Conservation (phyloP, 805 yeast species). For the Kodamaea neixiangensis region DNA sequence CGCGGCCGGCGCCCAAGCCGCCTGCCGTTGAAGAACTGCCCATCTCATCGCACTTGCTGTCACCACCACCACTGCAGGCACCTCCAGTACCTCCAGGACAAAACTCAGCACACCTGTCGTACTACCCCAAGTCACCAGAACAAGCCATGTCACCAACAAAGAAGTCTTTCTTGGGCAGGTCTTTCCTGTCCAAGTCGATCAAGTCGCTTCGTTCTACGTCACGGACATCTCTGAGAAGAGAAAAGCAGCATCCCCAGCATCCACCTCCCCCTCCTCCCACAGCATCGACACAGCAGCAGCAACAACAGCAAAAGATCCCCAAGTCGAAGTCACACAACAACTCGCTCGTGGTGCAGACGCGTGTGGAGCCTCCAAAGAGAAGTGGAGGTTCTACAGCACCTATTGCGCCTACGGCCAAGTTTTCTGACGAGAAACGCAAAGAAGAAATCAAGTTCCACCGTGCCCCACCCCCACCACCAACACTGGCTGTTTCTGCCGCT, state of each 20-base stretch:
- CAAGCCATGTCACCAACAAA: slow-evolving; percentile 14
- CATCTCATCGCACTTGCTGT: neutral
- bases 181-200: slow-evolving; percentile 40
- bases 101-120: slow-evolving; percentile 3
- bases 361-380: slow-evolving; percentile 17
- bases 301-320: slow-evolving; percentile 27
- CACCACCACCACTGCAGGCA: slow-evolving; percentile 10
- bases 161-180: slow-evolving; percentile 30
- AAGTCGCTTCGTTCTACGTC: slow-evolving; percentile 30
- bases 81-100: slow-evolving; percentile 10
- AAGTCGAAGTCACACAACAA: slow-evolving; percentile 44
- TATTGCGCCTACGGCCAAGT: slow-evolving; percentile 29
- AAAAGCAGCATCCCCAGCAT: slow-evolving; percentile 10
- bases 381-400: slow-evolving; percentile 42
- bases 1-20: slow-evolving; percentile 70
- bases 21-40: slow-evolving; percentile 23
- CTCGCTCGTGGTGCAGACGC: slow-evolving; percentile 33
- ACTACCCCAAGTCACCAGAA: slow-evolving; percentile 16
- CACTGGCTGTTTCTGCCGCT: neutral
- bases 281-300: neutral
- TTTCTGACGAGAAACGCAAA: slow-evolving; percentile 22
- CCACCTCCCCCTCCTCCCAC: slow-evolving; percentile 19
- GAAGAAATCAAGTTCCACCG: slow-evolving; percentile 36
- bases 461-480: slow-evolving; percentile 47
- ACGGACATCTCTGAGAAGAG: slow-evolving; percentile 19